Percentiles rank a stretch among this genome's conserved stretches.
Evolutionary conservation across 257 asterid species (phyloP).

Genomic region (Solanum rostratum): DNA sequence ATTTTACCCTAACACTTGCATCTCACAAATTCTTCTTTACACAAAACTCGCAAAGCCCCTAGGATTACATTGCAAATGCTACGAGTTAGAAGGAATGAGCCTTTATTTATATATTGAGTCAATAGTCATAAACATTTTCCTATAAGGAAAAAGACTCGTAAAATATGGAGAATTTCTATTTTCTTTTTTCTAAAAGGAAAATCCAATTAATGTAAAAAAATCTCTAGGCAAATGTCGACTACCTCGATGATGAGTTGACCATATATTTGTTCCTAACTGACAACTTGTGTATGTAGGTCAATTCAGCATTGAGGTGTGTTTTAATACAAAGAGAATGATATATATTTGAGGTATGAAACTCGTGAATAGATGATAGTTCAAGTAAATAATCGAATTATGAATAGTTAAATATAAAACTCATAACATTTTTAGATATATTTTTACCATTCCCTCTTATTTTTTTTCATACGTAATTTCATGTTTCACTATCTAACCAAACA

Average conservation of each 20-base stretch:
- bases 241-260: neutral
- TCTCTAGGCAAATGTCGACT: no score
- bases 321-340: neutral
- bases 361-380: neutral
- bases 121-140: no score
- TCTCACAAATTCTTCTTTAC: no score
- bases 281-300: neutral
- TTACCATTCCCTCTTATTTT: neutral
- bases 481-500: neutral
- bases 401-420: neutral
- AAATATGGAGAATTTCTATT: no score
- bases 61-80: no score
- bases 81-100: no score
- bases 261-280: neutral
- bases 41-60: no score
- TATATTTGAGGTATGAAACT: neutral
- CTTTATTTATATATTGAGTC: no score
- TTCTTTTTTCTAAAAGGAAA: no score
- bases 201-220: no score
- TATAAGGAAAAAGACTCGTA: no score
- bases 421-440: neutral
- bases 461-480: neutral
- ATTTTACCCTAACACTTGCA: no score
- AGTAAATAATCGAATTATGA: neutral
- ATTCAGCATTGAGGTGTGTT: neutral